Conservation (phyloP, 495 filamentous ascomycete species). For the Halenospora varia region DNA sequence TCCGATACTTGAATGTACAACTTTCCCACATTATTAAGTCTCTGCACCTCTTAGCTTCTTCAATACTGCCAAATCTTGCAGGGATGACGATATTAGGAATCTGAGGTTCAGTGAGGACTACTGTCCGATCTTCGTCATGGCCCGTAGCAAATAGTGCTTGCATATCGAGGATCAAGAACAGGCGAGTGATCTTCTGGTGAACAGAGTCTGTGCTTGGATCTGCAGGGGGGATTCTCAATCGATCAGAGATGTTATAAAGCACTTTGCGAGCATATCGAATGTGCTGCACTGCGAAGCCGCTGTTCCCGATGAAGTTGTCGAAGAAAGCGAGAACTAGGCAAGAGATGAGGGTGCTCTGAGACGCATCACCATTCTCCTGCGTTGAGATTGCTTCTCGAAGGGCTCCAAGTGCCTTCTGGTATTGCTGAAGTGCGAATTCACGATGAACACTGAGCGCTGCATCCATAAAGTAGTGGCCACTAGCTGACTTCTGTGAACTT, state of each 20-base stretch:
- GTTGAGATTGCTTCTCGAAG: constrained; percentile 8
- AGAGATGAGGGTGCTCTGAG: constrained; percentile 5
- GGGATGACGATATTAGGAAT: neutral
- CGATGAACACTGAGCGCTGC: constrained; percentile 7
- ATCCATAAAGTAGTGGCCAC: constrained; percentile 7
- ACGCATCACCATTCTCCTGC: neutral
- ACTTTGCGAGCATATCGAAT: constrained; percentile 11
- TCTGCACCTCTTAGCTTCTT: constrained; percentile 4
- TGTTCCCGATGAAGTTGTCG: constrained; percentile 17
- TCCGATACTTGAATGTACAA: neutral
- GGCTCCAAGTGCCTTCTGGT: constrained; percentile 15
- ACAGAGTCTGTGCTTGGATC: neutral
- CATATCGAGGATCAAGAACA: constrained; percentile 13
- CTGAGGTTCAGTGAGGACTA: neutral
- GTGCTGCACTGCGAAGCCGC: constrained; percentile 15
- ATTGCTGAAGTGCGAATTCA: constrained; percentile 18
- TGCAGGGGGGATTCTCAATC: neutral
- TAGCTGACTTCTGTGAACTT: neutral
- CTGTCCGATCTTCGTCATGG: constrained; percentile 9
- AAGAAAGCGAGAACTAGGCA: constrained; percentile 16
- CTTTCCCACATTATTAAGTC: neutral
- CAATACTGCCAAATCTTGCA: neutral
- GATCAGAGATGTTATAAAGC: neutral
- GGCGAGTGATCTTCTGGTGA: neutral
- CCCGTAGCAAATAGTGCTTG: constrained; percentile 11